phyloP scores from a whole-genome alignment of 257 asterid species.

The Solanum neorickii region DNA sequence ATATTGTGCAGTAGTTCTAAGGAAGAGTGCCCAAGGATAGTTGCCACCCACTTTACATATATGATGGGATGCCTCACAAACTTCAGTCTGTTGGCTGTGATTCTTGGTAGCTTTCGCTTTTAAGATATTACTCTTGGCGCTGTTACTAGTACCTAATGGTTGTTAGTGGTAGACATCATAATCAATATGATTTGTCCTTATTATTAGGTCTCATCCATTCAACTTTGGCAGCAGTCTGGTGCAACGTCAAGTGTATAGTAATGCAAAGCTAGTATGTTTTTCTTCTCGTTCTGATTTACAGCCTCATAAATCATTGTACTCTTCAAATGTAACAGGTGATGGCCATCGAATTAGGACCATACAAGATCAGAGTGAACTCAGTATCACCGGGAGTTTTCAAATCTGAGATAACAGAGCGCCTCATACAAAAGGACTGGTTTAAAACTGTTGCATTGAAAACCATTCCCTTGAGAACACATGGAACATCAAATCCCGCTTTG shows the following conservation, averaged over 20 bases:
- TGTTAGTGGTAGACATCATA: background rate
- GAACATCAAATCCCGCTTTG: slow-evolving; percentile 53
- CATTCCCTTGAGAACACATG: slow-evolving; percentile 40
- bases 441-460: slow-evolving; percentile 28
- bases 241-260: background rate
- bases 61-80: background rate
- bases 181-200: background rate
- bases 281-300: background rate
- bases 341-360: slow-evolving; percentile 58
- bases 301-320: background rate
- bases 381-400: slow-evolving; percentile 60
- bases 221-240: background rate
- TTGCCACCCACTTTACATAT: background rate
- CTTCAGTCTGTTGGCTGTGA: background rate
- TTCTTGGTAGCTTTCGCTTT: background rate
- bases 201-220: background rate
- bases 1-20: background rate
- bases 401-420: slow-evolving; percentile 61
- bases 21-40: background rate
- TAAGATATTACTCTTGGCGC: background rate
- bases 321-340: slow-evolving; percentile 31
- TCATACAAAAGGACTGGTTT: slow-evolving; percentile 50
- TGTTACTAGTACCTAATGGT: background rate
- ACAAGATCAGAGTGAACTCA: slow-evolving; percentile 64
- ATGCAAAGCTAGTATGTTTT: background rate